Conservation (phyloP, 345 rosid genomes). For the Psidium friedrichsthalianum region DNA sequence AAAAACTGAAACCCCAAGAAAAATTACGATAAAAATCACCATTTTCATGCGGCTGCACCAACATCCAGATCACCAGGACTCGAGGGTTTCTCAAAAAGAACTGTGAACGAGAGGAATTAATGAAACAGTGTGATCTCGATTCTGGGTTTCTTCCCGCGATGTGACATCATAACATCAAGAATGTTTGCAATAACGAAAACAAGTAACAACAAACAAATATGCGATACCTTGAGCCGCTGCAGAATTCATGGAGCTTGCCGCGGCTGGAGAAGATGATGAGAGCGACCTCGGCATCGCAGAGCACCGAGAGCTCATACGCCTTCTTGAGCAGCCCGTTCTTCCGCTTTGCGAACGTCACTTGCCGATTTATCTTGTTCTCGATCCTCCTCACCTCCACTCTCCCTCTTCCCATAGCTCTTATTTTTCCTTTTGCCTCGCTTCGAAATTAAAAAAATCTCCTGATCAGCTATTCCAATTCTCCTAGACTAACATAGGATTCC, state of each 20-base stretch:
- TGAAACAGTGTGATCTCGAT: background rate
- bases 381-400: slow-evolving; percentile 81
- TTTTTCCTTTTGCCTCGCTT: background rate
- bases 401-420: slow-evolving; percentile 46
- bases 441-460: background rate
- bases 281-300: slow-evolving; percentile 67
- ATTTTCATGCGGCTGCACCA: background rate
- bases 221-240: slow-evolving; percentile 48
- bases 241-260: slow-evolving; percentile 60
- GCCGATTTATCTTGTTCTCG: slow-evolving; percentile 72
- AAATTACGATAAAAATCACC: background rate
- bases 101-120: background rate
- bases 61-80: background rate
- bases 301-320: slow-evolving; percentile 66
- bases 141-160: background rate
- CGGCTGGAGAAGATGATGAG: slow-evolving; percentile 61
- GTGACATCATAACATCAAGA: background rate
- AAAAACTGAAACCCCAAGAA: background rate
- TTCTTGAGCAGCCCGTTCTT: slow-evolving; percentile 80
- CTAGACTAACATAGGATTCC: background rate
- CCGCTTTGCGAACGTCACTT: slow-evolving; percentile 70
- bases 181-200: background rate
- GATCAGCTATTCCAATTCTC: background rate
- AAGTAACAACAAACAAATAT: background rate
- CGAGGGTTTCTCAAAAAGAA: background rate